A percentile compares a stretch with the other conserved stretches of the same genome.
These are phyloP conservation scores for Saccharomycopsis capsularis DNA, from an alignment of 805 yeast species.

Conservation along the genomic window DNA sequence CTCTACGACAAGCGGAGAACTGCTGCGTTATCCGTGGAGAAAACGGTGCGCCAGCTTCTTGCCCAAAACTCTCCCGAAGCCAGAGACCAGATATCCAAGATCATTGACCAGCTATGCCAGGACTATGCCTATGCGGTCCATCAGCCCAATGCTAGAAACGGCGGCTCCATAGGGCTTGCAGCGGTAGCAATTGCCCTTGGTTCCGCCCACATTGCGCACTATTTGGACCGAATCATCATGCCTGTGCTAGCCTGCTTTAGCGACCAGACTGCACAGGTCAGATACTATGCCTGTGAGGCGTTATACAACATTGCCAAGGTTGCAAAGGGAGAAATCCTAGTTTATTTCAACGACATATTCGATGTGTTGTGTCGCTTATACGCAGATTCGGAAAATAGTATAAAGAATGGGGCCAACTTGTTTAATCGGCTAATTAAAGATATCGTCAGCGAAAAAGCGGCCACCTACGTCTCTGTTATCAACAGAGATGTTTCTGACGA, in stretches of 20 bases:
- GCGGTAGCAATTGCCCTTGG: constrained; percentile 95
- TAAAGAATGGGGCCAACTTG: constrained; percentile 91
- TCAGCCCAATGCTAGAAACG: constrained; percentile 84
- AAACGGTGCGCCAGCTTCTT: constrained; percentile 62
- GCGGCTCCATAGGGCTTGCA: constrained; percentile 92
- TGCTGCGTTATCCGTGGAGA: constrained; percentile 74
- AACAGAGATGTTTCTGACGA: constrained; percentile 41
- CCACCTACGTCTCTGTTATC: constrained; percentile 73
- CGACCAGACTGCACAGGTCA: constrained; percentile 93
- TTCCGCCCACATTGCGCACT: constrained; percentile 69
- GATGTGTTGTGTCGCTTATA: constrained; percentile 86
- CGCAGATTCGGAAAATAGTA: constrained; percentile 85
- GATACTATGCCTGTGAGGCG: constrained; percentile 95
- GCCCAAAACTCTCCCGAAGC: constrained; percentile 53
- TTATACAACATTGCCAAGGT: constrained; percentile 93
- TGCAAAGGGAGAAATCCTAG: constrained; percentile 87
- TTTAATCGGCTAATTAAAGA: constrained; percentile 87
- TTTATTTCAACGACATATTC: constrained; percentile 89
- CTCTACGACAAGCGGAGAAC: constrained; percentile 72
- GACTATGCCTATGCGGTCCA: constrained; percentile 79
- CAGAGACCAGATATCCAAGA: constrained; percentile 44
- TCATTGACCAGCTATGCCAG: constrained; percentile 67
- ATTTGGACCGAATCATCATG: constrained; percentile 77
- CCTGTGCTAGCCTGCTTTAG: constrained; percentile 95
- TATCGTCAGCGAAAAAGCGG: constrained; percentile 89